Base-by-base conservation (phyloP, 2,329 filamentous ascomycete species). In the Talaromyces verruculosus region DNA sequence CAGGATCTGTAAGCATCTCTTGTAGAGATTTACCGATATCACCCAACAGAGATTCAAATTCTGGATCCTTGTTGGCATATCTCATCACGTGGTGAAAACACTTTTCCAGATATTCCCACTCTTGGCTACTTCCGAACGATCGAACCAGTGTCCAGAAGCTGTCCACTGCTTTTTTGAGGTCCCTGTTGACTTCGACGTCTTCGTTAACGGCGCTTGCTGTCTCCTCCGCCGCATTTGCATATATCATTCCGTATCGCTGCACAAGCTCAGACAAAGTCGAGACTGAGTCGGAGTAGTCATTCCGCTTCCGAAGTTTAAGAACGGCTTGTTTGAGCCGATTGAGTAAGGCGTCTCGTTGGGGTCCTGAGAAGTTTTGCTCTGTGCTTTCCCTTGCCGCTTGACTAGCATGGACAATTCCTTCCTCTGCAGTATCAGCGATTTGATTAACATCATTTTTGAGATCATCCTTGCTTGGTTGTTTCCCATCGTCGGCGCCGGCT, bases 241-340 rank as follows among this genome's bases (percentile, higher is more conserved):
- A 97, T 10, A 88, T 83, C 68, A 87, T 81, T 10, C 91, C 89
- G 76, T 96, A 97, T 49, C 89, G 87, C 73, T 92, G 87, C 65
- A 97, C 84, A 5, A 98, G 83, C 7, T 88, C 79, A 0, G 91
- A 87, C 37, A 98, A 78, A 0, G 89, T 92, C 0, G 91, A 92
- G 0, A 97, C 92, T 0, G 93, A 97, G 58, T 93, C 88, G 0
- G 90, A 88, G 75, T 98, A 98, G 75, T 97, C 92, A 7, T 85
- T 87, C 61, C 91, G 88, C 72, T 91, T 85, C 7, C 91, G 85
- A 15, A 98, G 84, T 45, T 90, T 91, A 15, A 86, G 71, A 3
- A 98, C 88, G 0, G 90, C 88, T 71, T 90, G 84, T 77, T 93
- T 94, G 60, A 98, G 81, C 5, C 93, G 88, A 70, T 88, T 84